phyloP scores from a whole-genome alignment of 176 grass and related monocot genomes.

The sorghum (Sorghum bicolor) region DNA sequence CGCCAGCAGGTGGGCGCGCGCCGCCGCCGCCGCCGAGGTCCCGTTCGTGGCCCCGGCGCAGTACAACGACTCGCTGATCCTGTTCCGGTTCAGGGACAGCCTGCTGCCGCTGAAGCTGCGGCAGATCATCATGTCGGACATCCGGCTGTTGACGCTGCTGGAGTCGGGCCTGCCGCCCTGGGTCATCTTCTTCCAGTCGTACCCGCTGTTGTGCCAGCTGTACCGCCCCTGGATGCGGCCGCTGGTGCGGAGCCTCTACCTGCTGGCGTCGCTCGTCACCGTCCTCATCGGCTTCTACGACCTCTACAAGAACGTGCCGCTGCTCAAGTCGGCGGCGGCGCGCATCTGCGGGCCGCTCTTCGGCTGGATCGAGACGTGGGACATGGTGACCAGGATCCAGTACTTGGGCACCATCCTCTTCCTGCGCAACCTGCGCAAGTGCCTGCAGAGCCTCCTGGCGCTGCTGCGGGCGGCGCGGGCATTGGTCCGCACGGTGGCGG shows the following conservation, averaged over 20 bases:
- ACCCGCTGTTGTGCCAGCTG: slow-evolving; percentile 69
- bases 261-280: slow-evolving; percentile 53
- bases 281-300: slow-evolving; percentile 95
- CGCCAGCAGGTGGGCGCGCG: neutral
- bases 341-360: slow-evolving; percentile 78
- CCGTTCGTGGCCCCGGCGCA: neutral
- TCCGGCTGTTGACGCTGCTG: slow-evolving; percentile 69
- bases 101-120: slow-evolving; percentile 59
- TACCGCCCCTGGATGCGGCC: slow-evolving; percentile 92
- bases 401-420: slow-evolving; percentile 94
- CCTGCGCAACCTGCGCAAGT: slow-evolving; percentile 64
- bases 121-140: slow-evolving; percentile 69
- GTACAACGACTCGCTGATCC: slow-evolving; percentile 63
- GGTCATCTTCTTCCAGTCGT: slow-evolving; percentile 95
- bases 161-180: slow-evolving; percentile 81
- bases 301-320: slow-evolving; percentile 90
- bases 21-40: neutral
- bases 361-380: slow-evolving; percentile 86
- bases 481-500: slow-evolving; percentile 16
- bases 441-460: slow-evolving; percentile 40
- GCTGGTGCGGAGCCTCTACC: slow-evolving; percentile 51
- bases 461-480: slow-evolving; percentile 26
- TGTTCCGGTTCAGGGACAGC: slow-evolving; percentile 60
- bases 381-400: slow-evolving; percentile 76
- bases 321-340: slow-evolving; percentile 66